Percentiles rank a stretch among this genome's conserved stretches.
Evolutionary conservation across 1,139 yeast species (phyloP).

Genomic region (Saccharomycopsis crataegensis): DNA sequence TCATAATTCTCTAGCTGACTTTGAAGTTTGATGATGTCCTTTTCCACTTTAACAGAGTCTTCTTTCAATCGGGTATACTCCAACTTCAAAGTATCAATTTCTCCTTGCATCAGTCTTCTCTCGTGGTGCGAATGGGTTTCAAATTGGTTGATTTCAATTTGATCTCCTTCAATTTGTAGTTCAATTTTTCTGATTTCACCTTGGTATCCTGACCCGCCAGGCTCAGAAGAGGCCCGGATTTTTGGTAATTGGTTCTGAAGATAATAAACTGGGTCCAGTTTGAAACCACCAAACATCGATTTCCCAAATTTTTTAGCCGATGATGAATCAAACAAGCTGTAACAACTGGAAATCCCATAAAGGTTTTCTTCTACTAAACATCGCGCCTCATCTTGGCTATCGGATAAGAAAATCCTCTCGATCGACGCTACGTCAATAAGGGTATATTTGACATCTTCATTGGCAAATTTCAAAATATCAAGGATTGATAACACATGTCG

Average conservation of each 20-base stretch:
- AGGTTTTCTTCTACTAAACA: conserved; percentile 30
- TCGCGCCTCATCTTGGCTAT: conserved; percentile 47
- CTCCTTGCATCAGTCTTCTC: not conserved
- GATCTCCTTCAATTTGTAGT: not conserved
- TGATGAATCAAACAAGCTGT: conserved; percentile 36
- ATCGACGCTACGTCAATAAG: conserved; percentile 58
- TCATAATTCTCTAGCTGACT: not conserved
- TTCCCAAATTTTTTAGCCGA: conserved; percentile 31
- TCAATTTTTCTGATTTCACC: not conserved
- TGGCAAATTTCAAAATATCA: conserved; percentile 51
- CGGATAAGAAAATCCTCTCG: conserved; percentile 52
- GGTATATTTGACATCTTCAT: conserved; percentile 49
- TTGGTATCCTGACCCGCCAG: not conserved
- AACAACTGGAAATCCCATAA: conserved; percentile 37
- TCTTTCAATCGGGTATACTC: not conserved
- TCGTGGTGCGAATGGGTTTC: not conserved
- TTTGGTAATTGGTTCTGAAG: conserved; percentile 23
- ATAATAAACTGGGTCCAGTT: conserved; percentile 53
- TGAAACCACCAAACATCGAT: conserved; percentile 35
- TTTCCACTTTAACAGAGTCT: not conserved
- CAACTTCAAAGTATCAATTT: not conserved
- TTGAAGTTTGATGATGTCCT: not conserved
- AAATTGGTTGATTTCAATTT: not conserved
- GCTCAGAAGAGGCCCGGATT: conserved; percentile 2
- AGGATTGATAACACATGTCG: conserved; percentile 40